These are phyloP conservation scores for Pezizomycotina sp. DNA, from an alignment of 2,329 filamentous ascomycete genomes.

Conservation along the genomic window DNA sequence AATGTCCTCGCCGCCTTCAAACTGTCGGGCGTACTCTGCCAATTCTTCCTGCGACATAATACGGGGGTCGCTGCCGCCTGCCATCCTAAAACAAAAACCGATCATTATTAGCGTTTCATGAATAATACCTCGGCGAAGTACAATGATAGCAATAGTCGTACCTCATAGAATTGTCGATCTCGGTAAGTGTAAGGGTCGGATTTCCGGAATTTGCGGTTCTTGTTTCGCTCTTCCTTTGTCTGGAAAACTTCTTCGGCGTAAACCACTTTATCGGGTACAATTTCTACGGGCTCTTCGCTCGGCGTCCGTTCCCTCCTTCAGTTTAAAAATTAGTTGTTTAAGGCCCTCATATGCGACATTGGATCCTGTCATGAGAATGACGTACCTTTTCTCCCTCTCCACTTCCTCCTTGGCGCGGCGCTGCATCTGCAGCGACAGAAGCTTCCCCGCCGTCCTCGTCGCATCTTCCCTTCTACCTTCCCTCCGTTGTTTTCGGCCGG, in stretches of 20 bases:
- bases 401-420: conserved; percentile 72
- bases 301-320: conserved; percentile 21
- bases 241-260: conserved; percentile 86
- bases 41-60: conserved; percentile 94
- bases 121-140: background rate
- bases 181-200: conserved; percentile 89
- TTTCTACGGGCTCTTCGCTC: conserved; percentile 45
- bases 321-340: conserved; percentile 17
- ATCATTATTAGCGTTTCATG: no score
- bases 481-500: conserved; percentile 55
- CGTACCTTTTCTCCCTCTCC: conserved; percentile 40
- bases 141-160: conserved; percentile 28
- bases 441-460: conserved; percentile 70
- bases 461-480: conserved; percentile 91
- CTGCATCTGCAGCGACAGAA: conserved; percentile 90
- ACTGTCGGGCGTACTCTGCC: conserved; percentile 84
- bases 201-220: conserved; percentile 60
- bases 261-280: conserved; percentile 55
- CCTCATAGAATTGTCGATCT: conserved; percentile 59
- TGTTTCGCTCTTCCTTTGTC: conserved; percentile 55
- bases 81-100: no score
- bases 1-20: conserved; percentile 81
- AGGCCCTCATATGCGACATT: no score
- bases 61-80: conserved; percentile 73
- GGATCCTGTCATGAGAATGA: no score